Percentiles rank a stretch among this genome's conserved stretches.
phyloP scores from a whole-genome alignment of 441 rosid genomes.

The Flueggea neowawraea region DNA sequence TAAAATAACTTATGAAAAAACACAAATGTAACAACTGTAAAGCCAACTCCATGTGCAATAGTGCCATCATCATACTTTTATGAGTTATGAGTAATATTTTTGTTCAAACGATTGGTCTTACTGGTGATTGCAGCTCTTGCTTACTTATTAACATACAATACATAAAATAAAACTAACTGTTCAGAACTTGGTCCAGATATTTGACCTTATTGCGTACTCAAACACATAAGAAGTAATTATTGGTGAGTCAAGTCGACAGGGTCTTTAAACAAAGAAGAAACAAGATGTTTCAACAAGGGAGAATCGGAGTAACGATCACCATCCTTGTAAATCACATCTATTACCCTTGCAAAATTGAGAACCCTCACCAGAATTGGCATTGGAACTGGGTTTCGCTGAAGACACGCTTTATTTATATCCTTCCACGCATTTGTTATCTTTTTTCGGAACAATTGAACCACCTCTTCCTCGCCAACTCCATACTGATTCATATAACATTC shows the following conservation, averaged over 20 bases:
- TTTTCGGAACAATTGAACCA: slow-evolving; percentile 3
- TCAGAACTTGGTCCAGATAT: too few species aligned
- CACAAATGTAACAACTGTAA: too few species aligned
- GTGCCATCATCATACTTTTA: too few species aligned
- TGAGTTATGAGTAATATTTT: too few species aligned
- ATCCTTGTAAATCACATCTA: slow-evolving; percentile 20
- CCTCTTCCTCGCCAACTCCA: slow-evolving; percentile 15
- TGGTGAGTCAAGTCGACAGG: background rate
- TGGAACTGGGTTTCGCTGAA: slow-evolving; percentile 12
- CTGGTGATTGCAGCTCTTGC: too few species aligned
- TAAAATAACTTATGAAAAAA: too few species aligned
- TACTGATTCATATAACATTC: slow-evolving; percentile 29
- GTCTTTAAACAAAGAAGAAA: slow-evolving; percentile 12
- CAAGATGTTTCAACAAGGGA: background rate
- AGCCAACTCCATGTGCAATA: too few species aligned
- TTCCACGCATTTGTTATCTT: slow-evolving; percentile 23
- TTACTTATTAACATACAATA: too few species aligned
- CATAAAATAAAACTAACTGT: too few species aligned
- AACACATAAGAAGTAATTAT: too few species aligned
- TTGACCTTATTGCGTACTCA: too few species aligned
- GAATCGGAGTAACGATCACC: slow-evolving; percentile 14
- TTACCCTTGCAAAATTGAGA: slow-evolving; percentile 9
- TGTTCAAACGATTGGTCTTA: too few species aligned
- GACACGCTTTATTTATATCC: slow-evolving; percentile 23
- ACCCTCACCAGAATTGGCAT: slow-evolving; percentile 2